These are phyloP conservation scores for Nakaseomyces uthaithaninus DNA, from an alignment of 1,139 yeast genomes.

Conservation along the genomic window DNA sequence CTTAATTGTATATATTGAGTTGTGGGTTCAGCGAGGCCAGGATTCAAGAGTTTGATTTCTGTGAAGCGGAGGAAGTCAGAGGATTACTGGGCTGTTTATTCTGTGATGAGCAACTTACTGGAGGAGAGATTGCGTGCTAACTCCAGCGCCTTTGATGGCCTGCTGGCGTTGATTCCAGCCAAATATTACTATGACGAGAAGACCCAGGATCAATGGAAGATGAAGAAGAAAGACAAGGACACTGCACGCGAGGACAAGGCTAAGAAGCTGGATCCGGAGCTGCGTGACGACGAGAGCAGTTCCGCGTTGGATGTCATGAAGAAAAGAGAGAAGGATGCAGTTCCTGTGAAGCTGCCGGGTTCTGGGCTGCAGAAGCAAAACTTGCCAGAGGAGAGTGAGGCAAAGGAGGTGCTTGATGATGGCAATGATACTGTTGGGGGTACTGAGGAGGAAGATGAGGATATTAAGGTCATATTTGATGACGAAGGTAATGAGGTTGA, in stretches of 20 bases:
- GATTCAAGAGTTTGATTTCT: too few species aligned
- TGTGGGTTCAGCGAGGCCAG: too few species aligned
- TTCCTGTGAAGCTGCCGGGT: constrained; percentile 53
- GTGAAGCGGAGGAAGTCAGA: background rate
- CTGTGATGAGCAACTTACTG: constrained; percentile 29
- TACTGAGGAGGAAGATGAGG: constrained; percentile 33
- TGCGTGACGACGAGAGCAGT: constrained; percentile 42
- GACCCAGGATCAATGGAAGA: constrained; percentile 81
- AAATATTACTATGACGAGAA: constrained; percentile 76
- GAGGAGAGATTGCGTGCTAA: constrained; percentile 78
- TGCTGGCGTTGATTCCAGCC: constrained; percentile 86
- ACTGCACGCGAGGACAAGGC: constrained; percentile 56
- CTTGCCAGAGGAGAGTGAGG: constrained; percentile 13
- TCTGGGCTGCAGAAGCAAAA: constrained; percentile 17
- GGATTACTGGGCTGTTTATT: too few species aligned
- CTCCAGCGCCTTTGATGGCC: constrained; percentile 82
- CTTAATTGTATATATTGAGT: too few species aligned
- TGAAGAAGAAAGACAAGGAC: constrained; percentile 63
- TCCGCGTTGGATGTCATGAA: constrained; percentile 64
- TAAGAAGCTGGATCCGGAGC: constrained; percentile 69
- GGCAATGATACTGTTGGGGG: constrained; percentile 15
- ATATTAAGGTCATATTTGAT: constrained; percentile 52
- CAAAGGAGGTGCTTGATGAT: constrained; percentile 17
- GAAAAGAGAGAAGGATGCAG: constrained; percentile 48
- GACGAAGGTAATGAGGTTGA: constrained; percentile 63